Percentiles rank a stretch among this genome's conserved stretches.
phyloP scores from a whole-genome alignment of 495 filamentous ascomycete genomes.

The Trichoderma erinaceum region DNA sequence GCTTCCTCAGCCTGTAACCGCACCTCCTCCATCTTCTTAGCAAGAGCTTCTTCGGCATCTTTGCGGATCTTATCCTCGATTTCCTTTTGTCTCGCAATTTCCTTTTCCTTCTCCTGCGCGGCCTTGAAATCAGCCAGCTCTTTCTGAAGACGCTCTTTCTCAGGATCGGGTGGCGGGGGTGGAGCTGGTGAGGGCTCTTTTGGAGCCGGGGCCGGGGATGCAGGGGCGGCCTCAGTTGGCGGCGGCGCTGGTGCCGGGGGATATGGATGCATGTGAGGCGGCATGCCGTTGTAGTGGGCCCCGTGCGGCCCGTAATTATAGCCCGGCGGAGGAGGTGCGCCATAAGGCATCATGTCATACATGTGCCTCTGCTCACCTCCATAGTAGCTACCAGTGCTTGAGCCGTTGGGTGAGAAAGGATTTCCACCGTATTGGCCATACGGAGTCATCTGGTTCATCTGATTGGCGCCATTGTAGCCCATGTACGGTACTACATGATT shows the following conservation, averaged over 20 bases:
- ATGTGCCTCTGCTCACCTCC: constrained; percentile 27
- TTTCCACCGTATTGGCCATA: constrained; percentile 34
- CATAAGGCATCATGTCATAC: constrained; percentile 45
- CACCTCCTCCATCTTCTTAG: constrained; percentile 37
- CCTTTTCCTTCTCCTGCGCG: constrained; percentile 28
- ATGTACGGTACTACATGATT: constrained; percentile 23
- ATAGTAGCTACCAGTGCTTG: constrained; percentile 31
- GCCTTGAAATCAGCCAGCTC: constrained; percentile 33
- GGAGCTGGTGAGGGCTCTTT: constrained; percentile 35
- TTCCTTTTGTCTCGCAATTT: constrained; percentile 36
- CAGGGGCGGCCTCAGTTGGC: constrained; percentile 36
- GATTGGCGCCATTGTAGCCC: constrained; percentile 23
- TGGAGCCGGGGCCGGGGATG: constrained; percentile 35
- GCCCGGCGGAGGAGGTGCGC: constrained; percentile 19
- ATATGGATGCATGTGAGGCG: constrained; percentile 37
- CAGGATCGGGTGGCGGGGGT: constrained; percentile 32
- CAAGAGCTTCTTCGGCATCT: constrained; percentile 36
- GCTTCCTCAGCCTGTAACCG: constrained; percentile 31
- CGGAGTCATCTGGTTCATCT: constrained; percentile 42
- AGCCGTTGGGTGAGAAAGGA: constrained; percentile 35
- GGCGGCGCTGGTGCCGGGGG: constrained; percentile 37
- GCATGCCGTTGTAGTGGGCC: constrained; percentile 24
- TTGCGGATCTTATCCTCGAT: constrained; percentile 40
- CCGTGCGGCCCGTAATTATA: constrained; percentile 22
- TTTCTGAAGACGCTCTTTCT: constrained; percentile 36